phyloP scores from a whole-genome alignment of 2,329 filamentous ascomycete genomes.

The Delphinella strobiligena region DNA sequence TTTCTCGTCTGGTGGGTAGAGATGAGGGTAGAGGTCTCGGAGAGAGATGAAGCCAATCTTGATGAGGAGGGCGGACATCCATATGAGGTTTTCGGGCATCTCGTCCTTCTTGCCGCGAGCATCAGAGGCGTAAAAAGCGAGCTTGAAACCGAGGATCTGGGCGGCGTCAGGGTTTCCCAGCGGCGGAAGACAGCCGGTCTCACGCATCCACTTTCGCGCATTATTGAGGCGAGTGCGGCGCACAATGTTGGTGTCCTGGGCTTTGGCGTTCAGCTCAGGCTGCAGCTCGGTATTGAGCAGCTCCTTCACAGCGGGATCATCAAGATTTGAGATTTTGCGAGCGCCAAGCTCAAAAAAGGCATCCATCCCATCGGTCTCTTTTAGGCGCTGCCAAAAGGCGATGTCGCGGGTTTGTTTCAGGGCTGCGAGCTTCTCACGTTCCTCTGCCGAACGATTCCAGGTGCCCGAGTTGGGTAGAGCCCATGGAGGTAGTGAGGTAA shows the following conservation, averaged over 20 bases:
- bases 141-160: constrained; percentile 90
- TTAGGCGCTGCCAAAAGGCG: constrained; percentile 71
- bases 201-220: constrained; percentile 62
- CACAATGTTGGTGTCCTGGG: constrained; percentile 24
- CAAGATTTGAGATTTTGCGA: constrained; percentile 50
- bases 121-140: constrained; percentile 82
- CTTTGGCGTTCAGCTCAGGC: constrained; percentile 24
- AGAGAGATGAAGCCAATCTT: constrained; percentile 96
- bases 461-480: constrained; percentile 59
- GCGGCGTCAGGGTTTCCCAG: constrained; percentile 83
- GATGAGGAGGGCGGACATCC: constrained; percentile 80
- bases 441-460: constrained; percentile 55
- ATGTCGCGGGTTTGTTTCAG: constrained; percentile 55
- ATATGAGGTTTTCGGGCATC: constrained; percentile 84
- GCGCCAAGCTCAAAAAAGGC: constrained; percentile 86
- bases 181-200: constrained; percentile 71
- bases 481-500: constrained; percentile 70
- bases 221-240: constrained; percentile 40
- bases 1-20: constrained; percentile 71
- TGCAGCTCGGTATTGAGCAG: constrained; percentile 18
- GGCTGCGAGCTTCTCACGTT: constrained; percentile 46
- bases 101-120: constrained; percentile 63
- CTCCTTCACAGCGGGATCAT: constrained; percentile 29
- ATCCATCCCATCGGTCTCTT: constrained; percentile 56
- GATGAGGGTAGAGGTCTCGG: constrained; percentile 78